phyloP scores from a whole-genome alignment of 352 stramenopile genomes.

The Pythium folliculosum region DNA sequence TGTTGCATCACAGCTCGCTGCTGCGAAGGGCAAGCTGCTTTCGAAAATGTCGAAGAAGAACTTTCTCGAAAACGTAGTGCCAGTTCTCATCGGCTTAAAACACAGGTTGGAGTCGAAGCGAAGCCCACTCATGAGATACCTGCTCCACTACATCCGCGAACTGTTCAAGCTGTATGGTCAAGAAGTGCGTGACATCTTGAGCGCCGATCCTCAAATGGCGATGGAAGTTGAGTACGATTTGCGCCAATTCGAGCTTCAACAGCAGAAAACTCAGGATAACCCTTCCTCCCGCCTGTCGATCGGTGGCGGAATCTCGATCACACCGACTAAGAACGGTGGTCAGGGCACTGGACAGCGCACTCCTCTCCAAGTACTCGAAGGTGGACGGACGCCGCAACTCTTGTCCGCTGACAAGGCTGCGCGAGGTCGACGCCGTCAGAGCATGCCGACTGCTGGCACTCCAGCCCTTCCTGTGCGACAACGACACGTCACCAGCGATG shows the following conservation, averaged over 20 bases:
- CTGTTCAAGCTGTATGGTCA: conserved; percentile 93
- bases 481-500: conserved; percentile 41
- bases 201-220: conserved; percentile 91
- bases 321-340: conserved; percentile 19
- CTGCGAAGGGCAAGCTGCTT: conserved; percentile 92
- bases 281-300: conserved; percentile 28
- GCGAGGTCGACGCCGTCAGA: conserved; percentile 37
- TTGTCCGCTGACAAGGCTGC: conserved; percentile 7
- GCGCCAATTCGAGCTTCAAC: conserved; percentile 72
- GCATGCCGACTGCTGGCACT: conserved; percentile 47
- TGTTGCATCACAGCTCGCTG: conserved; percentile 74
- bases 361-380: conserved; percentile 24
- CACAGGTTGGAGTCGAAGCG: conserved; percentile 92
- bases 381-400: conserved; percentile 23
- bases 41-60: conserved; percentile 97
- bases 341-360: conserved; percentile 11
- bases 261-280: conserved; percentile 41
- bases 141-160: conserved; percentile 94
- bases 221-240: conserved; percentile 97
- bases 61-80: conserved; percentile 96
- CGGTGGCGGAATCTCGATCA: conserved; percentile 14
- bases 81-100: conserved; percentile 96
- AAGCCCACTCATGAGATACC: conserved; percentile 92
- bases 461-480: conserved; percentile 38
- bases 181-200: conserved; percentile 94